Evolutionary conservation across 352 stramenopile genomes (phyloP).

Genomic region (Phytophthora aleatoria): DNA sequence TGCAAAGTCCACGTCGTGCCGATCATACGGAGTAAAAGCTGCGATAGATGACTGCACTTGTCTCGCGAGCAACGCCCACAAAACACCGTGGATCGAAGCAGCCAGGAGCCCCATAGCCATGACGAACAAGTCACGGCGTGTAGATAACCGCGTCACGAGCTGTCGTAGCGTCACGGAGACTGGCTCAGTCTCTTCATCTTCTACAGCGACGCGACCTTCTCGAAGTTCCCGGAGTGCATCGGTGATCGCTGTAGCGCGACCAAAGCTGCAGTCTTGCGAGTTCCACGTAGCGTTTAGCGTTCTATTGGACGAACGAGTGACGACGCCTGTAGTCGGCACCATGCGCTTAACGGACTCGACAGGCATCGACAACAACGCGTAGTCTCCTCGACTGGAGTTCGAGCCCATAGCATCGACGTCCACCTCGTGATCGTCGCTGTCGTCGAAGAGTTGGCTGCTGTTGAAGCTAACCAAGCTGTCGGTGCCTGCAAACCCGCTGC

Average conservation of each 20-base stretch:
- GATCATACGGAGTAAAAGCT: slow-evolving; percentile 24
- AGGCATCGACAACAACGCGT: slow-evolving; percentile 34
- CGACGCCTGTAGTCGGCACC: slow-evolving; percentile 19
- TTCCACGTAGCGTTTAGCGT: not conserved
- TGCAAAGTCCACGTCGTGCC: slow-evolving; percentile 14
- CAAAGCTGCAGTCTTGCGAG: slow-evolving; percentile 14
- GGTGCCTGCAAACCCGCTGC: slow-evolving; percentile 27
- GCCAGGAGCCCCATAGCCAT: slow-evolving; percentile 29
- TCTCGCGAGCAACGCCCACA: slow-evolving; percentile 20
- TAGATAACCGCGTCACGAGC: slow-evolving; percentile 20
- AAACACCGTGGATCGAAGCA: slow-evolving; percentile 20
- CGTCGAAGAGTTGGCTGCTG: slow-evolving; percentile 34
- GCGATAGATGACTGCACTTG: slow-evolving; percentile 7
- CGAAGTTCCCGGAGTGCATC: slow-evolving; percentile 29
- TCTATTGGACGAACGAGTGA: slow-evolving; percentile 15
- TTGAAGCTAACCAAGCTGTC: slow-evolving; percentile 35
- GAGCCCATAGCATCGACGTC: slow-evolving; percentile 29
- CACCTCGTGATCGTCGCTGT: slow-evolving; percentile 26
- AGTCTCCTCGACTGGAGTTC: slow-evolving; percentile 29
- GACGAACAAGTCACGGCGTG: slow-evolving; percentile 24
- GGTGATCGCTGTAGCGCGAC: slow-evolving; percentile 19
- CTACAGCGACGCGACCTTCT: slow-evolving; percentile 17
- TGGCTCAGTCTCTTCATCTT: slow-evolving; percentile 12
- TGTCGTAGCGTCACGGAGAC: slow-evolving; percentile 11
- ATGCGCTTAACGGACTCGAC: slow-evolving; percentile 20